Evolutionary conservation across 805 yeast genomes (phyloP).

Genomic region (Suhomyces tanzawaensis): DNA sequence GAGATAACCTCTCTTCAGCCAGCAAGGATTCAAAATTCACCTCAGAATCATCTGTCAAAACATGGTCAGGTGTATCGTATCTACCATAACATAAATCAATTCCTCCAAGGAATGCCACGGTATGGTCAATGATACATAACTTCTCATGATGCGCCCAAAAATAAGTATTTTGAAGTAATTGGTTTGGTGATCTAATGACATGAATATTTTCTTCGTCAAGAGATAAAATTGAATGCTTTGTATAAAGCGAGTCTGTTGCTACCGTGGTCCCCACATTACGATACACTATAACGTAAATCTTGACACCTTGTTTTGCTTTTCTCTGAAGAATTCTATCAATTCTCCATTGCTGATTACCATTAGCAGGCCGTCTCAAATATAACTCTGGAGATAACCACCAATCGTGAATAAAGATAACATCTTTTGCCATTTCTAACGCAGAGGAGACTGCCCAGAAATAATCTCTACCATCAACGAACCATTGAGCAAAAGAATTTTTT

Average conservation of each 20-base stretch:
- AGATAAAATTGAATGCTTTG: conserved; percentile 87
- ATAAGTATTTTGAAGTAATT: conserved; percentile 83
- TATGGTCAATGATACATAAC: conserved; percentile 79
- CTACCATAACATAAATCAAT: conserved; percentile 94
- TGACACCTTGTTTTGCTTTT: conserved; percentile 93
- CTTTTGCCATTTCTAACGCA: conserved; percentile 90
- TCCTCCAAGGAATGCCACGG: conserved; percentile 91
- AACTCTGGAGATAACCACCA: conserved; percentile 99
- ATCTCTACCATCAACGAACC: conserved; percentile 96
- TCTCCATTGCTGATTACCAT: conserved; percentile 93
- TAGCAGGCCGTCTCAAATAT: conserved; percentile 89
- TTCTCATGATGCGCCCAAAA: conserved; percentile 99
- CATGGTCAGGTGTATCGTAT: conserved; percentile 96
- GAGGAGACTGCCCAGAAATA: conserved; percentile 94
- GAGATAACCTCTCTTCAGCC: conserved; percentile 27
- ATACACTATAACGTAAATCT: conserved; percentile 85
- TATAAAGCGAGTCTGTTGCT: conserved; percentile 90
- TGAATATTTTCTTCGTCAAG: conserved; percentile 79
- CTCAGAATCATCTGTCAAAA: conserved; percentile 68
- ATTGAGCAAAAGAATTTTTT: conserved; percentile 81
- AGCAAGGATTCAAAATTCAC: conserved; percentile 32
- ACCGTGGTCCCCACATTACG: conserved; percentile 93
- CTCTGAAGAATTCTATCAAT: conserved; percentile 83
- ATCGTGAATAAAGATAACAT: conserved; percentile 90
- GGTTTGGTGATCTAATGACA: conserved; percentile 93